Conservation (phyloP, 2,329 filamentous ascomycete genomes). For the Claviceps purpurea region DNA sequence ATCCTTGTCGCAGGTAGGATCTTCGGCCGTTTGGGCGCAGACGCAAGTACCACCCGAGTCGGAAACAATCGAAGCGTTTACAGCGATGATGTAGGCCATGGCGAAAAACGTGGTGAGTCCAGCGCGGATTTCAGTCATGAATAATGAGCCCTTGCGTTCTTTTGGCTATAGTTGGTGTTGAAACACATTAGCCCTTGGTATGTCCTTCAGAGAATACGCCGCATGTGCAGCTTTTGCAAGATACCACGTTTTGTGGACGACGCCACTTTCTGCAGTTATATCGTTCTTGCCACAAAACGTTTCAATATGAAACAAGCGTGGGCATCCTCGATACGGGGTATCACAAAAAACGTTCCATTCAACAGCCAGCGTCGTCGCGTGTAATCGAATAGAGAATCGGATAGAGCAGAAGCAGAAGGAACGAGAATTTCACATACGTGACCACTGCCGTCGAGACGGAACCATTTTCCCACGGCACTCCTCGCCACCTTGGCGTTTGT, state of each 20-base stretch:
- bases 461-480: slow-evolving; percentile 56
- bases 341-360: not conserved
- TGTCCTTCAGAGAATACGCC: not conserved
- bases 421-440: slow-evolving; percentile 46
- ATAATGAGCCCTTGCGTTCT: slow-evolving; percentile 61
- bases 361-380: not conserved
- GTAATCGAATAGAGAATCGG: not conserved
- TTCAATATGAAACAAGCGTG: not conserved
- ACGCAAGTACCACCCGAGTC: slow-evolving; percentile 65
- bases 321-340: not conserved
- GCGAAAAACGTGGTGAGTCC: slow-evolving; percentile 70
- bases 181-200: not conserved
- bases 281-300: not conserved
- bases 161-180: slow-evolving; percentile 33
- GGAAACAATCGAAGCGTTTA: slow-evolving; percentile 40
- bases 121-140: slow-evolving; percentile 74
- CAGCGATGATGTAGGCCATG: slow-evolving; percentile 41
- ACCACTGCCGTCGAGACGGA: slow-evolving; percentile 68
- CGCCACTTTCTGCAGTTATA: not conserved
- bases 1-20: slow-evolving; percentile 39
- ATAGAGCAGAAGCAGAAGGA: not conserved
- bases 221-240: not conserved
- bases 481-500: slow-evolving; percentile 46
- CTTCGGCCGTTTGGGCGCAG: slow-evolving; percentile 40
- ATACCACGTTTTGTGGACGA: not conserved